Base-by-base conservation (phyloP, 176 grass and related monocot species). In the Aegilops speltoides region DNA sequence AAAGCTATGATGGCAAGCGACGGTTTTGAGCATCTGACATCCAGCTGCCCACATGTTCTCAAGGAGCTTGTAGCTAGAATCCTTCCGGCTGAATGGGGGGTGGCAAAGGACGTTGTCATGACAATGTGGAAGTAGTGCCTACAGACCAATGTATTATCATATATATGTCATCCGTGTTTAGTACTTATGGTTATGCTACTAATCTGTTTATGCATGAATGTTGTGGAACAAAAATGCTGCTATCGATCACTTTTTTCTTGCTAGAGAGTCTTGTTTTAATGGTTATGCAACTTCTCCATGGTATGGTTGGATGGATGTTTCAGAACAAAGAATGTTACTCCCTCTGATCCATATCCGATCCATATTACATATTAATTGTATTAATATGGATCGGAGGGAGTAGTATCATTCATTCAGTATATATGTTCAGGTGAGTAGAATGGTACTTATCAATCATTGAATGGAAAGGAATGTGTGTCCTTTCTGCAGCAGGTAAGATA, bases 401-500 rank as follows among this genome's bases (percentile, higher is more conserved):
- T 19, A 56, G 16, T 56, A 56, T 56, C 17, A 20, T 56, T 20
- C 19, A 8, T 57, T 22, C 19, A 22, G 1, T 22, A 19, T 56
- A 56, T 56, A 56, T 56, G 15, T 56, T 56, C 17, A 56, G 6
- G 17, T 17, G 52, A 59, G 19, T 59, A 59, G 54, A 57, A 57
- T 57, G 52, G 19, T 57, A 57, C 52, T 56, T 56, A 56, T 56
- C 17, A 20, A 20, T 56, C 52, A 52, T 52, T 16, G 48, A 52
- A 17, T 52, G 15, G 48, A 52, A 52, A 52, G 5, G 48, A 99
- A n/a, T 96, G 96, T 78, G 97, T 94, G 52, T 82, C 87, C 37
- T 99, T 99, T 84, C 79, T 99, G 38, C 82, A 96, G 77, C 97
- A 99, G 93, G 97, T 96, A 84, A 84, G 76, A 16, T 81, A 32